Evolutionary conservation across 106 monocot species (phyloP), one percentile per base, ranked within the genome.

Genomic region (Iris macrosiphon): DNA sequence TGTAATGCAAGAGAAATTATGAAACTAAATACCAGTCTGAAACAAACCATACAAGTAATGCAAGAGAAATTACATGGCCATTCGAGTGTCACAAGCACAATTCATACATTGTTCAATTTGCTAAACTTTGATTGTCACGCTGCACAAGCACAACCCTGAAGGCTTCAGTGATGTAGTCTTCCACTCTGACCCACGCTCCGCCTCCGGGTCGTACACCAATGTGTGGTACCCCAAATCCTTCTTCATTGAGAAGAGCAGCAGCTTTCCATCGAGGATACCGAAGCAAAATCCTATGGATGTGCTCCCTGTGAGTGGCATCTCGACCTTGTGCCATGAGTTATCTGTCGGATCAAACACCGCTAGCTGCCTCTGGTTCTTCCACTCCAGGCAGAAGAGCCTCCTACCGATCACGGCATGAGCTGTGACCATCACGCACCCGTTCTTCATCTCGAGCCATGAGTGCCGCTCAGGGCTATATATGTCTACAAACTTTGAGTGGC

Each of bases 341-440:
- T 84, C 81, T 0, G 23, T 46, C 3, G 88, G 56, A 46, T 84
- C 48, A 34, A 84, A 94, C 8, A 94, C 64, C 4, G 81, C 51
- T 2, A 94, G 63, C 43, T 68, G 68, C 52, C 93, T 35, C 60
- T 94, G 81, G 48, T 84, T 73, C 73, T 81, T 88, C 93, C 88
- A 94, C 70, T 94, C 84, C 48, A 94, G 64, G 48, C 93, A 94
- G 54, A 94, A 81, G 2, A 94, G 70, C 63, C 60, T 72, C 18
- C 45, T 60, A 1, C 80, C 72, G 11, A 94, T 31, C 19, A 88
- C 81, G 0, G 80, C 93, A 20, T 94, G 88, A 4, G 93, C 49
- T 0, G 78, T 81, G 45, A 88, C 93, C 93, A 94, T 94, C 27
- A 94, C 81, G 9, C 93, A 88, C 6, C 92, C 92, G 10, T 81